Conservation (phyloP, 148 eudicot species). For the Rhododendron williamsianum region DNA sequence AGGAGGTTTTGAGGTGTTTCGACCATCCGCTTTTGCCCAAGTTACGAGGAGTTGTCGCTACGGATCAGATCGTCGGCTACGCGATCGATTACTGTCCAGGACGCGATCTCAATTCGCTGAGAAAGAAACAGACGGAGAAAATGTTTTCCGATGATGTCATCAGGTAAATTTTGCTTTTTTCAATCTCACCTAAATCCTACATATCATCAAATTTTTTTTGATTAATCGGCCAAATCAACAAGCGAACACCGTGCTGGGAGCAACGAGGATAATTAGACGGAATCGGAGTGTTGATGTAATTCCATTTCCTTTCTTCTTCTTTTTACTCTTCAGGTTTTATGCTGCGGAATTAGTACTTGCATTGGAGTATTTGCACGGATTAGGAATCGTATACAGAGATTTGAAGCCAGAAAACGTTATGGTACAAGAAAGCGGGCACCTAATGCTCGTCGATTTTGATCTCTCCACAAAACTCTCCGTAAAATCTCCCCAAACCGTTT, state of each 20-base stretch:
- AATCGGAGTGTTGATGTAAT: too few relatives aligned
- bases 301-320: too few relatives aligned
- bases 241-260: not conserved
- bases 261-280: too few relatives aligned
- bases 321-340: slow-evolving; percentile 45
- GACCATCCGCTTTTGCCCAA: slow-evolving; percentile 74
- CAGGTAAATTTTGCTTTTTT: slow-evolving; percentile 36
- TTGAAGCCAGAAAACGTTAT: slow-evolving; percentile 81
- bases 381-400: slow-evolving; percentile 85
- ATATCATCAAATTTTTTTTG: not conserved
- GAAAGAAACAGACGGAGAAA: slow-evolving; percentile 69
- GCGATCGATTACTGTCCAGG: slow-evolving; percentile 94
- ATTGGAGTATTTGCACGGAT: slow-evolving; percentile 71
- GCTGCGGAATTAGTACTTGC: slow-evolving; percentile 81
- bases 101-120: slow-evolving; percentile 51
- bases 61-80: slow-evolving; percentile 60
- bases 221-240: not conserved
- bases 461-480: slow-evolving; percentile 63
- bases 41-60: slow-evolving; percentile 52
- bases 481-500: slow-evolving; percentile 27
- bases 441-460: slow-evolving; percentile 92
- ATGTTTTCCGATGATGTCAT: slow-evolving; percentile 87
- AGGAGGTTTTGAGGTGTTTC: slow-evolving; percentile 44
- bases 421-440: slow-evolving; percentile 69
- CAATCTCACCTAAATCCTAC: not conserved